These are phyloP conservation scores for Paecilomyces variotii DNA, from an alignment of 2,329 filamentous ascomycete species.

Conservation along the genomic window DNA sequence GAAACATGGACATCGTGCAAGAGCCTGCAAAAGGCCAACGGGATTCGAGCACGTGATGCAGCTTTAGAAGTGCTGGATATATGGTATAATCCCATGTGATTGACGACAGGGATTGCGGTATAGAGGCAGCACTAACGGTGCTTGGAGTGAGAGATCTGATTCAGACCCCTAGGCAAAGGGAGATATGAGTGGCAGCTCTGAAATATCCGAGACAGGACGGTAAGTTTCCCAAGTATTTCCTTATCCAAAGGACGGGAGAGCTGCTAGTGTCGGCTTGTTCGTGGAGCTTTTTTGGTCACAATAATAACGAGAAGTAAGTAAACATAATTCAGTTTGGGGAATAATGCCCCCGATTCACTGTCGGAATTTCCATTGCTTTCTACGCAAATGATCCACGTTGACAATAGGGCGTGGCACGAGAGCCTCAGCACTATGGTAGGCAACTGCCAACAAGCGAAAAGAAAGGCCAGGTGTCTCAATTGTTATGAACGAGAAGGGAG, in stretches of 20 bases:
- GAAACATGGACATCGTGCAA: conserved; percentile 33
- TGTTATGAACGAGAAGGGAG: background rate
- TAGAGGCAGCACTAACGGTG: background rate
- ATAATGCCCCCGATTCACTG: background rate
- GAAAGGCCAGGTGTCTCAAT: background rate
- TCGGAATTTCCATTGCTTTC: conserved; percentile 8
- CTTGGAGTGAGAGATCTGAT: background rate
- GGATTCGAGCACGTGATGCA: background rate
- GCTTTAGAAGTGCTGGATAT: background rate
- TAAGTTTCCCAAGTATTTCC: background rate
- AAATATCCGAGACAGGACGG: background rate
- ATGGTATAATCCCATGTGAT: background rate
- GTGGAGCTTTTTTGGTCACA: background rate
- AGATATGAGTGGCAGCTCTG: background rate
- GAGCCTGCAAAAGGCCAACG: background rate
- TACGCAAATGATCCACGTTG: conserved; percentile 2
- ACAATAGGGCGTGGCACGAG: background rate
- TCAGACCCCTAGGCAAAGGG: background rate
- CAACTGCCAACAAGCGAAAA: background rate
- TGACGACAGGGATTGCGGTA: background rate
- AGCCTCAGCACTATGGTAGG: background rate
- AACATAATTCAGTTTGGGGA: background rate
- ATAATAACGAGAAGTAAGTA: background rate
- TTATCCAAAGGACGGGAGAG: background rate
- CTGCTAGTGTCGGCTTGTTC: background rate